phyloP scores from a whole-genome alignment of 2,329 filamentous ascomycete species.

The Keithomyces neogunnii region DNA sequence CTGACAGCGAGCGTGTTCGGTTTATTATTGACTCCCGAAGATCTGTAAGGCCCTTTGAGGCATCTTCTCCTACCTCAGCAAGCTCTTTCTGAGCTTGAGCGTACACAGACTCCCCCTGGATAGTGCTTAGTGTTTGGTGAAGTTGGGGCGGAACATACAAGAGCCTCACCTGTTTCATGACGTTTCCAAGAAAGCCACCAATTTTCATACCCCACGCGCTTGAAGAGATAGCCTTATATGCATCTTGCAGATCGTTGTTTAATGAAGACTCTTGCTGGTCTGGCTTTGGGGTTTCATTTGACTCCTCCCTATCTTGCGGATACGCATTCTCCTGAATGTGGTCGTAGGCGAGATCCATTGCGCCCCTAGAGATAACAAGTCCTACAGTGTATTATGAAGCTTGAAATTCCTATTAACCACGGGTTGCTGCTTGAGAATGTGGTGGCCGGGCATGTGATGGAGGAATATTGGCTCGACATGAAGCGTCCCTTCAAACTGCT shows the following conservation, averaged over 20 bases:
- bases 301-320: constrained; percentile 45
- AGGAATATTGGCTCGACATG: too few species aligned
- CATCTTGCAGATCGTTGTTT: constrained; percentile 86
- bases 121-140: constrained; percentile 3
- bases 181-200: constrained; percentile 80
- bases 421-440: neutral
- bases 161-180: constrained; percentile 73
- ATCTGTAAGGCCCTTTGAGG: constrained; percentile 69
- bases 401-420: neutral
- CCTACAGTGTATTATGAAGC: neutral
- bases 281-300: constrained; percentile 30
- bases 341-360: constrained; percentile 96
- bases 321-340: constrained; percentile 83
- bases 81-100: constrained; percentile 83
- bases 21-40: constrained; percentile 59
- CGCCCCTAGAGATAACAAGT: neutral
- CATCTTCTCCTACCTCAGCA: constrained; percentile 68
- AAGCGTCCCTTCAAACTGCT: too few species aligned
- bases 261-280: constrained; percentile 46
- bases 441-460: neutral
- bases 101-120: constrained; percentile 70
- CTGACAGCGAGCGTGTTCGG: constrained; percentile 65
- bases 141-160: neutral
- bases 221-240: constrained; percentile 84
- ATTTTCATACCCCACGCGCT: constrained; percentile 87